Evolutionary conservation across 225 moss, liverwort and hornwort genomes (phyloP).

Genomic region (Anthoceros angustus): DNA sequence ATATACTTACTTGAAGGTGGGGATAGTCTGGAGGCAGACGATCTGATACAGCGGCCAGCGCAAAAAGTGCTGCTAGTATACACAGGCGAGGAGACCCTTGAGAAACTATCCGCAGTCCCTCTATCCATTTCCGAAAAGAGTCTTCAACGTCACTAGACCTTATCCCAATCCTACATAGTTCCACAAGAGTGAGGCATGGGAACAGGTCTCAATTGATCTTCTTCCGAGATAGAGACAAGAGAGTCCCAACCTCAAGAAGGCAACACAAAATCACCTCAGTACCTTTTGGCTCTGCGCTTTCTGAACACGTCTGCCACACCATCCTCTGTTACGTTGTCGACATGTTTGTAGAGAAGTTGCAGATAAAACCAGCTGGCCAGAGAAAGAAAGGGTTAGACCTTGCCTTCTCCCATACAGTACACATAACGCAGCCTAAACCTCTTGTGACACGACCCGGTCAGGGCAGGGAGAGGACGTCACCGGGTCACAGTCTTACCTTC

Average conservation of each 20-base stretch:
- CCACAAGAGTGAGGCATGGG: background rate
- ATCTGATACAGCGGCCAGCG: constrained; percentile 20
- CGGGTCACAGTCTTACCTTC: constrained; percentile 31
- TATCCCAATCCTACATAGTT: constrained; percentile 53
- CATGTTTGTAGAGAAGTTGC: constrained; percentile 59
- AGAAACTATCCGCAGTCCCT: constrained; percentile 51
- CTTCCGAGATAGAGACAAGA: background rate
- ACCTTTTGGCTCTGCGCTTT: constrained; percentile 43
- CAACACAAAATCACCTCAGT: constrained; percentile 9
- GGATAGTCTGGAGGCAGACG: constrained; percentile 12
- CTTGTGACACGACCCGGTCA: background rate
- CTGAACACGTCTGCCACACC: constrained; percentile 55
- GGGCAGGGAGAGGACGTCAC: background rate
- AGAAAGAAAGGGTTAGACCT: too few relatives aligned
- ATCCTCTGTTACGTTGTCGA: constrained; percentile 51
- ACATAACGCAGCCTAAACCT: background rate
- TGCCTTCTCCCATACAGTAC: too few relatives aligned
- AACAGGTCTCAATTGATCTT: constrained; percentile 1
- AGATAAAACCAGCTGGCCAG: constrained; percentile 62
- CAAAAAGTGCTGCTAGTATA: constrained; percentile 53
- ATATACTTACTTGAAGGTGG: constrained; percentile 18
- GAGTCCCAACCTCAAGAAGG: background rate
- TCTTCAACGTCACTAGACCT: constrained; percentile 54
- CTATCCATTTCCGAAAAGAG: constrained; percentile 44
- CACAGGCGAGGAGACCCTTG: constrained; percentile 64